Conservation (phyloP, 768 basidiomycete species). For the Rossbeevera mucosa region DNA sequence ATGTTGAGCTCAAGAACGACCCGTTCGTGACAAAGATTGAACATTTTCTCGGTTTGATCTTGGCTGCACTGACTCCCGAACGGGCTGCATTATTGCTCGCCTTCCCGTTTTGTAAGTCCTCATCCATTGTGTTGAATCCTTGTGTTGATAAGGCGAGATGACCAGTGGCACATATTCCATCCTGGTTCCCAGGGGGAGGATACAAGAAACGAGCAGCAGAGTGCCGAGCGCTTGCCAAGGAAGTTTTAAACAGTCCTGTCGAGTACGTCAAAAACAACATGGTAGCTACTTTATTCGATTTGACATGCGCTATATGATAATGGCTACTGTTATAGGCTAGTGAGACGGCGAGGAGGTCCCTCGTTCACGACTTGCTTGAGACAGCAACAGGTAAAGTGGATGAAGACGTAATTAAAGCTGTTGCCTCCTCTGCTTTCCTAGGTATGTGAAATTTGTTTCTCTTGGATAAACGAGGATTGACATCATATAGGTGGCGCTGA, state of each 20-base stretch:
- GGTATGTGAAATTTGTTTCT: conserved; percentile 9
- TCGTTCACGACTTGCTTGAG: conserved; percentile 20
- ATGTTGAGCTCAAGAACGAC: conserved; percentile 21
- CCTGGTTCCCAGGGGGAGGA: conserved; percentile 33
- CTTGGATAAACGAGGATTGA: not conserved
- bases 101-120: conserved; percentile 26
- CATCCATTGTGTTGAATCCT: not conserved
- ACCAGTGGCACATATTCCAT: conserved; percentile 28
- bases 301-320: not conserved
- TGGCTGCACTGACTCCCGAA: conserved; percentile 16
- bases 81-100: conserved; percentile 17
- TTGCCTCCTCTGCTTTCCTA: conserved; percentile 21
- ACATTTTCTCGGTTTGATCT: conserved; percentile 9
- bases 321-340: conserved; percentile 4
- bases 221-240: conserved; percentile 19
- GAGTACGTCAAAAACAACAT: conserved; percentile 22
- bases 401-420: conserved; percentile 17
- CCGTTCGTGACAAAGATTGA: conserved; percentile 23
- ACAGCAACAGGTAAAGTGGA: not conserved
- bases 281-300: conserved; percentile 4
- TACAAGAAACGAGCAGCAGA: conserved; percentile 18
- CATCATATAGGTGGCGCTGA: conserved; percentile 22
- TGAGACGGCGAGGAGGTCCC: conserved; percentile 19
- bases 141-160: not conserved
- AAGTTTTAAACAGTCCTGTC: conserved; percentile 19